These are phyloP conservation scores for Papiliotrema fonsecae DNA, from an alignment of 1,284 basidiomycete species.

Conservation along the genomic window DNA sequence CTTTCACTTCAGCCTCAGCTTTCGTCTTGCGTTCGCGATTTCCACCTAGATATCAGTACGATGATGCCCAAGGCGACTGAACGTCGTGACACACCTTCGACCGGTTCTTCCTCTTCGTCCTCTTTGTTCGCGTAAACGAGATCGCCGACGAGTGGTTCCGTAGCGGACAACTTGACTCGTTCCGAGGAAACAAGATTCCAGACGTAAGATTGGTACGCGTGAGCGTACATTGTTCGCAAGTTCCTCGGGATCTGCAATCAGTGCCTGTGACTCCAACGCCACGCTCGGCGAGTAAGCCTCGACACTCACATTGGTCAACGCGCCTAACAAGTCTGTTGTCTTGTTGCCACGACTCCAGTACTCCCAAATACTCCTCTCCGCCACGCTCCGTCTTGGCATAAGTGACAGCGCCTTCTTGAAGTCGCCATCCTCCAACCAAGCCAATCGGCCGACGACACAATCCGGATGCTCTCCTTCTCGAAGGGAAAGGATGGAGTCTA, in stretches of 20 bases:
- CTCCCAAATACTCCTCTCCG: constrained; percentile 87
- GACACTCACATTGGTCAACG: constrained; percentile 67
- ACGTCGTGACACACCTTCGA: not conserved
- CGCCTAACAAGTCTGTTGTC: constrained; percentile 77
- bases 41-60: not conserved
- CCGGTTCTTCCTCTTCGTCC: constrained; percentile 37
- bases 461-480: constrained; percentile 88
- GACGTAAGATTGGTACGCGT: constrained; percentile 97
- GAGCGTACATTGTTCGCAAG: constrained; percentile 93
- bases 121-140: constrained; percentile 60
- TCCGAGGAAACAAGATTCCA: constrained; percentile 97
- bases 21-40: constrained; percentile 32
- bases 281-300: not conserved
- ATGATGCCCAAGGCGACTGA: not conserved
- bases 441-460: constrained; percentile 67
- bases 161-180: constrained; percentile 75
- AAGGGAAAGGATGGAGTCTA: constrained; percentile 72
- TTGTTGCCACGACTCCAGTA: constrained; percentile 79
- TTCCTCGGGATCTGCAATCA: constrained; percentile 78
- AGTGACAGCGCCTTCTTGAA: constrained; percentile 68
- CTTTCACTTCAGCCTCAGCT: constrained; percentile 58
- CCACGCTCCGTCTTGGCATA: constrained; percentile 84
- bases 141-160: constrained; percentile 77
- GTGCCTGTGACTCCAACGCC: not conserved
- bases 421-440: constrained; percentile 75